Evolutionary conservation across 352 stramenopile genomes (phyloP).

Genomic region (Phytophthora pini): DNA sequence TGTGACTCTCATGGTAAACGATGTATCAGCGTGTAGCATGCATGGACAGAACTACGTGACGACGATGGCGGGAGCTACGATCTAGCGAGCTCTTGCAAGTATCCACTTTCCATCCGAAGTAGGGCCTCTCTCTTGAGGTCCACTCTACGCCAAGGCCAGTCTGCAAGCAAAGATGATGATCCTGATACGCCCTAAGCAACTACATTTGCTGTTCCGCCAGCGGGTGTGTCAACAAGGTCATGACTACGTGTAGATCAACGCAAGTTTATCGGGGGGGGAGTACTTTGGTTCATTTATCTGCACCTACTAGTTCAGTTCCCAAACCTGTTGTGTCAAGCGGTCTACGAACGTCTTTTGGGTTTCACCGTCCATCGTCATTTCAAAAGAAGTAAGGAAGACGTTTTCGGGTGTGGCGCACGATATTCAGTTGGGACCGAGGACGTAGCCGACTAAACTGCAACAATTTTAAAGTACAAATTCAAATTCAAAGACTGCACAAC

Average conservation of each 20-base stretch:
- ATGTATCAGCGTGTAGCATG: too few relatives aligned
- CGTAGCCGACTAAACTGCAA: too few relatives aligned
- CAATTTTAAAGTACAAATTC: background rate
- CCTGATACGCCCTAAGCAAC: constrained; percentile 1
- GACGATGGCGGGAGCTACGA: constrained; percentile 40
- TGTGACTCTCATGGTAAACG: too few relatives aligned
- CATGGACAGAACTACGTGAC: constrained; percentile 16
- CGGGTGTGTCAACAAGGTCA: constrained; percentile 2
- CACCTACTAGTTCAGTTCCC: constrained; percentile 8
- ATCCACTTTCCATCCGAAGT: constrained; percentile 29
- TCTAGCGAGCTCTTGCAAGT: constrained; percentile 34
- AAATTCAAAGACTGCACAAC: too few relatives aligned
- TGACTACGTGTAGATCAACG: constrained; percentile 5
- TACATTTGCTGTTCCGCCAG: too few relatives aligned
- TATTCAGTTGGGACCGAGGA: too few relatives aligned
- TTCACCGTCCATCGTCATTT: constrained; percentile 19
- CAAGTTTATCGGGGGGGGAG: constrained; percentile 6
- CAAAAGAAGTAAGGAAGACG: constrained; percentile 11
- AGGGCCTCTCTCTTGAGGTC: constrained; percentile 7
- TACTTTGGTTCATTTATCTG: constrained; percentile 23
- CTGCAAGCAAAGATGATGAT: constrained; percentile 2
- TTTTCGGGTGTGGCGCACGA: too few relatives aligned
- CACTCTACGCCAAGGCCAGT: constrained; percentile 1
- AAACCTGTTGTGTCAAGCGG: constrained; percentile 24
- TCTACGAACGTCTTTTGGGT: constrained; percentile 32